Evolutionary conservation across 331 rosid species (phyloP).

Genomic region (Phaseolus coccineus): DNA sequence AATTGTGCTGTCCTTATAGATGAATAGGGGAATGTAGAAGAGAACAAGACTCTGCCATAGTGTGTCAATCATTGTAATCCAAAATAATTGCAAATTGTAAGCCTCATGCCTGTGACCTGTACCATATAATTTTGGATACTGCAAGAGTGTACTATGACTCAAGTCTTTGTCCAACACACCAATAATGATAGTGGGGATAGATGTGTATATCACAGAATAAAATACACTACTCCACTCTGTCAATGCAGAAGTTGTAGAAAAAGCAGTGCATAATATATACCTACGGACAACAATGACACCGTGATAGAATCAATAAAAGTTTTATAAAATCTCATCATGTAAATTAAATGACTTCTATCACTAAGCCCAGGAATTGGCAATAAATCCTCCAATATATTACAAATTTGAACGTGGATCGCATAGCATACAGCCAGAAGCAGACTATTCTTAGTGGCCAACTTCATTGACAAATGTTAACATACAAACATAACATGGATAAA

Average conservation of each 20-base stretch:
- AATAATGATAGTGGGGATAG: constrained; percentile 88
- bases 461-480: neutral
- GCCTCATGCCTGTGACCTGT: constrained; percentile 92
- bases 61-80: constrained; percentile 94
- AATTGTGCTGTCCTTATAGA: constrained; percentile 80
- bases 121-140: constrained; percentile 83
- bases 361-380: constrained; percentile 18
- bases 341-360: constrained; percentile 26
- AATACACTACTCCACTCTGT: constrained; percentile 99
- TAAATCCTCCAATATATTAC: constrained; percentile 19
- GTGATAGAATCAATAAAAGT: constrained; percentile 27
- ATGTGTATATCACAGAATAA: constrained; percentile 90
- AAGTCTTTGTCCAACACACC: constrained; percentile 93
- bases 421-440: constrained; percentile 23
- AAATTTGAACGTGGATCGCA: constrained; percentile 23
- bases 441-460: neutral
- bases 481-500: constrained; percentile 2
- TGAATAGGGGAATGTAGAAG: constrained; percentile 75
- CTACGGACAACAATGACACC: constrained; percentile 53
- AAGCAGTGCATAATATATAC: constrained; percentile 88
- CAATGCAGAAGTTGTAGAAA: constrained; percentile 90
- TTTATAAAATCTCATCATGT: constrained; percentile 27
- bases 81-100: constrained; percentile 82
- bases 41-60: constrained; percentile 98
- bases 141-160: constrained; percentile 72